Base-by-base conservation (phyloP, 331 rosid species). In the Quercus tomentella region DNA sequence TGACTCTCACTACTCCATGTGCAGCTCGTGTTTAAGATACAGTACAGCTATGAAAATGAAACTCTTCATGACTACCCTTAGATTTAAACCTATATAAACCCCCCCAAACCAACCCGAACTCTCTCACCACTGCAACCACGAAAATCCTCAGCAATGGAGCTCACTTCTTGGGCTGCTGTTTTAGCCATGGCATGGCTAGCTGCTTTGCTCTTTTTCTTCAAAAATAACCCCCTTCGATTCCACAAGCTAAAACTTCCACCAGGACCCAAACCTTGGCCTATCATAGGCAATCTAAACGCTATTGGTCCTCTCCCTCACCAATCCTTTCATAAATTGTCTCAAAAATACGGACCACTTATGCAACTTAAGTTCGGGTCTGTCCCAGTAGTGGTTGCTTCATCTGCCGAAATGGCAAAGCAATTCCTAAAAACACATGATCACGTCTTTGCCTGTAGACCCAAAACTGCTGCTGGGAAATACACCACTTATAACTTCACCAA, bases 191-290 rank as follows among this genome's bases (percentile, higher is more conserved):
- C 77, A 33, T 23, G 55, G 15, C 49, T 82, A 4, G 45, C 83
- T 55, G 12, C 68, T 22, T 15, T 81, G 0, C 51, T 57, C 74
- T 10, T 78, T 8, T 4, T 84, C 30, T 54, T 72, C 2, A 77
- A 81, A 30, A 1, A 11, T 6, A 9, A 63, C 17, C 28, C 69
- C 61, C n/a, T 14, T 25, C 73, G 35, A 26, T 28, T 35, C 17
- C 51, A 15, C 11, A 61, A 2, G 8, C 43, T 16, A 6, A 79
- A 58, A 11, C 58, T 41, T 6, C 73, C 82, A 22, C 89, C 89
- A 8, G 87, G 85, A 74, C 87, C 89, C 8, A 82, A 80, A 65
- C 60, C 87, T 52, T 82, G 87, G 85, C 89, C 89, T 5, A 51
- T 82, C 69, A 80, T 83, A 14, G 89, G 89, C 28, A 86, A 86